phyloP scores from a whole-genome alignment of 352 stramenopile genomes.

The Thalassiosira exigua region DNA sequence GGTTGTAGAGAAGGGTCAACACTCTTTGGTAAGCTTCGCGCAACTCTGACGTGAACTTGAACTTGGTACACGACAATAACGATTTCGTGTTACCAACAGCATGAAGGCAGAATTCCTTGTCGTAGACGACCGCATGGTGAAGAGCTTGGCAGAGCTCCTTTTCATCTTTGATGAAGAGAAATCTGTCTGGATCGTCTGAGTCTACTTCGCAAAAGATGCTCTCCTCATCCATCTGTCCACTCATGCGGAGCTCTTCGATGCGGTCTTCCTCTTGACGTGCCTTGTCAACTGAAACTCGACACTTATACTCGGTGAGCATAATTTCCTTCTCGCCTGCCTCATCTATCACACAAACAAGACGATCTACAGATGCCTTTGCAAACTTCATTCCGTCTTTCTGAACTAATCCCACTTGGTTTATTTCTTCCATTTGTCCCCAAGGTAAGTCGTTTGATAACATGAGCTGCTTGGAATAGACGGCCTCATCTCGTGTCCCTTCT shows the following conservation, averaged over 20 bases:
- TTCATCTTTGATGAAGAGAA: neutral
- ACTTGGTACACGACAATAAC: neutral
- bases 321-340: neutral
- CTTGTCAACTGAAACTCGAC: neutral
- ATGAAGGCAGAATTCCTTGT: neutral
- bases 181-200: neutral
- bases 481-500: neutral
- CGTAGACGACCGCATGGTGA: neutral
- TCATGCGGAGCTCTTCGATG: neutral
- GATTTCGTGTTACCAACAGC: neutral
- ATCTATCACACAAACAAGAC: neutral
- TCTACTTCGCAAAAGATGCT: neutral
- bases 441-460: neutral
- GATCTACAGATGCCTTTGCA: slow-evolving; percentile 1
- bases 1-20: neutral
- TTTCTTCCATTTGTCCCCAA: neutral
- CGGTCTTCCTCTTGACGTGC: neutral
- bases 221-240: neutral
- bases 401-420: neutral
- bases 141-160: neutral
- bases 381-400: neutral
- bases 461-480: neutral
- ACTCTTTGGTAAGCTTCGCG: neutral
- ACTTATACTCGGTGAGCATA: neutral
- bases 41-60: neutral